Evolutionary conservation across 1,139 yeast species (phyloP).

Genomic region (Yamadazyma taylorii): DNA sequence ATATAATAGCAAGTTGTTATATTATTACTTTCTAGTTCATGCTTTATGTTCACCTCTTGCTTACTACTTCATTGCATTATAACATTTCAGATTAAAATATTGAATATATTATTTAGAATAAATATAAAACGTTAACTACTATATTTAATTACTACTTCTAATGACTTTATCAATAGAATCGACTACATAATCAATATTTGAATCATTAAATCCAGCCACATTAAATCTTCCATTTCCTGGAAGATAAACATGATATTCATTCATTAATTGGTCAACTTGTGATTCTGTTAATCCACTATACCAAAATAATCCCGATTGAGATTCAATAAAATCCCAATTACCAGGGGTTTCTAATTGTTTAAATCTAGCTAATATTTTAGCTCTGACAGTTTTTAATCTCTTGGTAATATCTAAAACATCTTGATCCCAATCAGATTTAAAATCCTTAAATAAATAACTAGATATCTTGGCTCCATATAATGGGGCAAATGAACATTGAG

Average conservation of each 20-base stretch:
- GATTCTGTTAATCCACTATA: conserved; percentile 36
- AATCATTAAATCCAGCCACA: conserved; percentile 42
- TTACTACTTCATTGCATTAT: neutral
- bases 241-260: conserved; percentile 38
- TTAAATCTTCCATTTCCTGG: conserved; percentile 43
- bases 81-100: neutral
- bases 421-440: conserved; percentile 32
- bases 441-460: conserved; percentile 23
- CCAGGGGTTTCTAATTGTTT: conserved; percentile 41
- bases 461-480: conserved; percentile 48
- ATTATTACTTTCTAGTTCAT: neutral
- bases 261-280: conserved; percentile 32
- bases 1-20: conserved; percentile 2
- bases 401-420: conserved; percentile 31
- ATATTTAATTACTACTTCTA: conserved; percentile 16
- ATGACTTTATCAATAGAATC: conserved; percentile 38
- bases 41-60: too few relatives aligned
- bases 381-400: conserved; percentile 32
- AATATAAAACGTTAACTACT: conserved; percentile 1
- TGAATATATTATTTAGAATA: conserved; percentile 1
- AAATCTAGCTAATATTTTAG: conserved; percentile 27
- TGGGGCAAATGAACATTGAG: conserved; percentile 46
- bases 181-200: conserved; percentile 37
- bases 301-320: conserved; percentile 47
- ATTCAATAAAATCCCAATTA: conserved; percentile 37